Percentiles rank a stretch among this genome's conserved stretches.
These are phyloP conservation scores for Gillenia trifoliata DNA, from an alignment of 306 rosid species.

Conservation along the genomic window DNA sequence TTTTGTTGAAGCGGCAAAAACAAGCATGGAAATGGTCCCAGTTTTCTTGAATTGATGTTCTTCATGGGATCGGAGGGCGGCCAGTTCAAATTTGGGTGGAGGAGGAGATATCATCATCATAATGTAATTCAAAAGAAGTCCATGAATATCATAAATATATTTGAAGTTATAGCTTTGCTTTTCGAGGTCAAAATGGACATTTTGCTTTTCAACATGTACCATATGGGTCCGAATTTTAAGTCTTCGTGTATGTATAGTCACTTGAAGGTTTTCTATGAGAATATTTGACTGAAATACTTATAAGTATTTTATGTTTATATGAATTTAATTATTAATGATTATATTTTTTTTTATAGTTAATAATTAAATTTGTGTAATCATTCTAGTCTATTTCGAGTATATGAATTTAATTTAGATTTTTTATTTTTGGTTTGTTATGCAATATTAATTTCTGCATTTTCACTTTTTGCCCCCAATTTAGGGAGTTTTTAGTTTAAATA, in stretches of 20 bases:
- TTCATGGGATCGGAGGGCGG: neutral
- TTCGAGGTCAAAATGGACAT: constrained; percentile 14
- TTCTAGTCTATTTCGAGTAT: no score
- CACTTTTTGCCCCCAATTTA: neutral
- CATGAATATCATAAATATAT: constrained; percentile 59
- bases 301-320: no score
- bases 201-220: neutral
- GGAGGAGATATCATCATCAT: neutral
- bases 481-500: no score
- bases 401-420: neutral
- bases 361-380: no score
- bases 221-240: constrained; percentile 22
- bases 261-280: neutral
- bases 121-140: constrained; percentile 48
- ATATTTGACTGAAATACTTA: no score
- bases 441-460: no score
- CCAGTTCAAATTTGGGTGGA: neutral
- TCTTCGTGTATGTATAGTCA: constrained; percentile 21
- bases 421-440: no score
- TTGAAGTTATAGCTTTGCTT: neutral
- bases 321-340: no score
- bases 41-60: neutral
- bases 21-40: constrained; percentile 73
- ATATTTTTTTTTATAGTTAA: no score
- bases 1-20: constrained; percentile 44